phyloP scores from a whole-genome alignment of 306 rosid species.

The Rosa lucieae region DNA sequence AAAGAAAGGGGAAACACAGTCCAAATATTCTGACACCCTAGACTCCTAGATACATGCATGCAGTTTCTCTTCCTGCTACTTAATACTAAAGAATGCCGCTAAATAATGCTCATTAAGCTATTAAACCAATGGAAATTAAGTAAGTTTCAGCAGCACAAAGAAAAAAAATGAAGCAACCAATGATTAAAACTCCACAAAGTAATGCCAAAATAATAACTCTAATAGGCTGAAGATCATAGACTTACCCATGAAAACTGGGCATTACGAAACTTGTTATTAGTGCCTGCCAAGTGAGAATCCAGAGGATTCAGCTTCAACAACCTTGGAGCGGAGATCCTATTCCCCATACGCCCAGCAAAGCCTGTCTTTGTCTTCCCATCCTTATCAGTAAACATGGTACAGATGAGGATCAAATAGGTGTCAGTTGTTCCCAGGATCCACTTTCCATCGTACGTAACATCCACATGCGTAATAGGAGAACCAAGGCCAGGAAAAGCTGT shows the following conservation, averaged over 20 bases:
- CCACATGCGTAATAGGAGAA: constrained; percentile 88
- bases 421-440: constrained; percentile 96
- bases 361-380: constrained; percentile 88
- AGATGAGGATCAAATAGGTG: constrained; percentile 72
- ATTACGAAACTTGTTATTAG: constrained; percentile 72
- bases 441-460: constrained; percentile 92
- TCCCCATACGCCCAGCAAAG: constrained; percentile 90
- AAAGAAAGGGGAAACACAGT: background rate
- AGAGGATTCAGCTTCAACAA: constrained; percentile 87
- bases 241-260: constrained; percentile 99
- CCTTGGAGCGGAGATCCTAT: constrained; percentile 88
- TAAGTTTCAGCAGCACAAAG: background rate
- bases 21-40: background rate
- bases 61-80: background rate
- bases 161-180: background rate
- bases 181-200: background rate
- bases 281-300: constrained; percentile 93
- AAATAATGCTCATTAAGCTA: constrained; percentile 2
- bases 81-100: background rate
- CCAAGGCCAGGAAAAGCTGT: constrained; percentile 99
- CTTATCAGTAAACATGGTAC: constrained; percentile 79
- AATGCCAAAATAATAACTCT: background rate
- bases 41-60: background rate
- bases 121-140: background rate
- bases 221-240: background rate